Base-by-base conservation (phyloP, 2,329 filamentous ascomycete genomes). In the Raffaelea arxii region DNA sequence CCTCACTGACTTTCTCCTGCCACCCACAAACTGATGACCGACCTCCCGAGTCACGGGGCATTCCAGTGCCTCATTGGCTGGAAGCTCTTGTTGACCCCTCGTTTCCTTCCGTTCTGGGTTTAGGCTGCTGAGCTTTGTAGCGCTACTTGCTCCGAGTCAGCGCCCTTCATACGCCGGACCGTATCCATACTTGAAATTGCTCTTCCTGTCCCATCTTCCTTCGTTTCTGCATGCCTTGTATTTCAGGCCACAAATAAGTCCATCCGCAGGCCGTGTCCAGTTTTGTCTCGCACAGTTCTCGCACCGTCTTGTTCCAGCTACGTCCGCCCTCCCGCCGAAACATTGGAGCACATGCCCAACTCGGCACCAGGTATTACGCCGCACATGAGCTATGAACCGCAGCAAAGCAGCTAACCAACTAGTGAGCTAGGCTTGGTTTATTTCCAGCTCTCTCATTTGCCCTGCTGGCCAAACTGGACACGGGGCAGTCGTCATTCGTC, bases 401-500 rank as follows among this genome's bases (percentile, higher is more conserved):
- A n/a, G n/a, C n/a, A n/a, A n/a, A n/a, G n/a, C n/a, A n/a, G n/a
- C n/a, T n/a, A n/a, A n/a, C n/a, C n/a, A n/a, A n/a, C n/a, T n/a
- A 45, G 46, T 44, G 46, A 38, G 25, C 41, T 12, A 41, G 37
- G 21, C 25, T 16, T 10, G 38, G 12, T 22, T 24, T 38, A 40
- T 36, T 43, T 11, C 27, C n/a, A 44, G 43, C 46, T 38, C 22
- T 41, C 42, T 18, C 24, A 48, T 48, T 48, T 27, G 46, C 21
- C 25, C n/a, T 22, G 4, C 6, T 12, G 12, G 16, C 6, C 23
- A 12, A 10, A 44, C 38, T 46, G 47, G 47, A 46, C 47, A 49
- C 47, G 43, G 43, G 43, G 47, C 43, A 46, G 47, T 49, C 47
- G 47, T 49, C 47, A 49, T 49, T 49, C 46, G 6, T 19, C 46